Base-by-base conservation (phyloP, 2,329 filamentous ascomycete species). In the Xylariaceae sp. region DNA sequence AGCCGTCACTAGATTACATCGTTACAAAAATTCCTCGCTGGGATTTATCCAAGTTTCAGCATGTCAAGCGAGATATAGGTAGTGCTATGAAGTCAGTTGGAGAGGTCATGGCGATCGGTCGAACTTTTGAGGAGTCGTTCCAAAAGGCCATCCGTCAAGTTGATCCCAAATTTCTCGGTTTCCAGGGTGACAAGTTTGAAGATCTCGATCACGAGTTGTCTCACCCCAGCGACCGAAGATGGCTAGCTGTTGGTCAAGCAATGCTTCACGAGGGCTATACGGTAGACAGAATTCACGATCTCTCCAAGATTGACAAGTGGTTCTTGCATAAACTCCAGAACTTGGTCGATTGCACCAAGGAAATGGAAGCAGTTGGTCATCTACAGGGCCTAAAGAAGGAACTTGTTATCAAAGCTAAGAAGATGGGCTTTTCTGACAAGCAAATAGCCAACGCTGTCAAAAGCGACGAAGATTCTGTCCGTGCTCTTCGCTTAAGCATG, bases 251-350 rank as follows among this genome's bases (percentile, higher is more conserved):
- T 68, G 92, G 94, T 43, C 92, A 97, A 75, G 94, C 94, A 61
- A 95, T 99, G 90, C 84, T 96, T 62, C 91, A 97, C 77, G 91
- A 96, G 76, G 87, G 88, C 72, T 99, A 99, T 79, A 84, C 89
- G 1, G 91, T 96, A 44, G 92, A 99, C 61, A 85, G 82, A 71
- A 80, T 99, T 15, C 91, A 97, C 70, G 90, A 96, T 6, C 78
- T 99, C 64, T 95, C 88, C 75, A 96, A 96, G 81, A 99, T 99
- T 67, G 94, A 97, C 78, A 96, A 95, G 76, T 97, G 94, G 94
- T 99, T 99, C 80, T 76, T 99, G 65, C 84, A 96, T 84, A 97
- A 99, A 82, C 84, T 99, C 48, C 86, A 96, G 76, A 97, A 97
- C 78, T 89, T 99, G 66, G 94, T 96, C 49, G 84, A 97, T 72